Conservation (phyloP, 1,284 basidiomycete genomes). For the Xanthoconium separans region DNA sequence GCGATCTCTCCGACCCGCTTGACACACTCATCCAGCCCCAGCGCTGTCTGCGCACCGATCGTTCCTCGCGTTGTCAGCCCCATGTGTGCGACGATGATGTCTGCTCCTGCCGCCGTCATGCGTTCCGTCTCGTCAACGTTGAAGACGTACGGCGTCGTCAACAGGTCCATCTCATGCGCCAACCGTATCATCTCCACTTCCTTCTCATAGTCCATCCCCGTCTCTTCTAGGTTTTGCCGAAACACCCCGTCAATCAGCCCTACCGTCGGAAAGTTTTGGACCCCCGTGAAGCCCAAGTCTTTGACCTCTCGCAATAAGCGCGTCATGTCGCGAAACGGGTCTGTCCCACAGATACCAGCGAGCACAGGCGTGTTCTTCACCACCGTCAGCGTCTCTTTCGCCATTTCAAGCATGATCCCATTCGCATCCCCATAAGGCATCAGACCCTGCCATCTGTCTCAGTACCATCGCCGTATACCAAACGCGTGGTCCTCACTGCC, state of each 20-base stretch:
- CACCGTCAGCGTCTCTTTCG: slow-evolving; percentile 26
- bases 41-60: slow-evolving; percentile 28
- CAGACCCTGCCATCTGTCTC: slow-evolving; percentile 20
- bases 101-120: slow-evolving; percentile 28
- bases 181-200: slow-evolving; percentile 34
- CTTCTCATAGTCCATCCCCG: slow-evolving; percentile 31
- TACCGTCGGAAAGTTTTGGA: slow-evolving; percentile 34
- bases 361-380: slow-evolving; percentile 30
- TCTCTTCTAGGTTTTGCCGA: slow-evolving; percentile 33
- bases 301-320: slow-evolving; percentile 25
- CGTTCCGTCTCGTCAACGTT: slow-evolving; percentile 25
- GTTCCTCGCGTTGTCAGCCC: slow-evolving; percentile 31
- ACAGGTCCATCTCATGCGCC: slow-evolving; percentile 26
- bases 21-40: slow-evolving; percentile 27
- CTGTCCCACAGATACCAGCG: slow-evolving; percentile 29
- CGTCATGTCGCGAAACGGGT: slow-evolving; percentile 32
- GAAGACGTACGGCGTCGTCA: slow-evolving; percentile 32
- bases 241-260: slow-evolving; percentile 32
- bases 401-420: slow-evolving; percentile 32
- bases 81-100: slow-evolving; percentile 33
- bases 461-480: not conserved
- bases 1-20: slow-evolving; percentile 19
- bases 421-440: slow-evolving; percentile 36
- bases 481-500: slow-evolving; percentile 18
- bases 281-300: slow-evolving; percentile 28